These are phyloP conservation scores for Saccharomyces uvarum DNA, from an alignment of 1,139 yeast species.

Conservation along the genomic window DNA sequence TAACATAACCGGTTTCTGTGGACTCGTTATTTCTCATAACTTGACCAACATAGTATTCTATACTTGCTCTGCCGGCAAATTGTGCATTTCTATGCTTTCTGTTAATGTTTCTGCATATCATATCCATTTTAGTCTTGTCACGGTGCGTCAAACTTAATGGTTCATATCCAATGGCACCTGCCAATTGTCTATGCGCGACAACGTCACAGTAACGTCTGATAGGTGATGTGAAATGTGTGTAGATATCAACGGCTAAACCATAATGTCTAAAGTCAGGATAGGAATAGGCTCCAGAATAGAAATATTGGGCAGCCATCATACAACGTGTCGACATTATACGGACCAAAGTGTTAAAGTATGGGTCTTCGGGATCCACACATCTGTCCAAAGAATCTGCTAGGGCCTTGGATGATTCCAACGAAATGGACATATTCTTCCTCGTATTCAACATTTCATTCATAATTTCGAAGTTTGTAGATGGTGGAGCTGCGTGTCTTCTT, in stretches of 20 bases:
- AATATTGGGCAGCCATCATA: conserved; percentile 99
- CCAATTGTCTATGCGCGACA: conserved; percentile 93
- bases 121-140: conserved; percentile 84
- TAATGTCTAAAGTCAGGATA: conserved; percentile 94
- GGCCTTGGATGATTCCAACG: conserved; percentile 80
- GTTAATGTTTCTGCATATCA: conserved; percentile 82
- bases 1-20: conserved; percentile 86
- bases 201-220: conserved; percentile 97
- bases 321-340: conserved; percentile 98
- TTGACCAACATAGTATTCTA: conserved; percentile 96
- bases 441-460: conserved; percentile 82
- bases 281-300: conserved; percentile 86
- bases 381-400: conserved; percentile 90
- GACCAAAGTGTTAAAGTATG: conserved; percentile 85
- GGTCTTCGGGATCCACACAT: conserved; percentile 73
- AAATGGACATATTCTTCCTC: conserved; percentile 71
- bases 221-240: conserved; percentile 97
- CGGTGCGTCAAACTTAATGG: conserved; percentile 72
- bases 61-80: conserved; percentile 96
- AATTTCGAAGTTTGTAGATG: conserved; percentile 82
- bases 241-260: conserved; percentile 94
- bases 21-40: conserved; percentile 71
- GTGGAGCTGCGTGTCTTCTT: conserved; percentile 95
- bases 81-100: conserved; percentile 95
- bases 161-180: conserved; percentile 95